Evolutionary conservation across 139 green algal species (phyloP), one percentile per base, ranked within the genome.

Genomic region (Chlamydomonas incerta): DNA sequence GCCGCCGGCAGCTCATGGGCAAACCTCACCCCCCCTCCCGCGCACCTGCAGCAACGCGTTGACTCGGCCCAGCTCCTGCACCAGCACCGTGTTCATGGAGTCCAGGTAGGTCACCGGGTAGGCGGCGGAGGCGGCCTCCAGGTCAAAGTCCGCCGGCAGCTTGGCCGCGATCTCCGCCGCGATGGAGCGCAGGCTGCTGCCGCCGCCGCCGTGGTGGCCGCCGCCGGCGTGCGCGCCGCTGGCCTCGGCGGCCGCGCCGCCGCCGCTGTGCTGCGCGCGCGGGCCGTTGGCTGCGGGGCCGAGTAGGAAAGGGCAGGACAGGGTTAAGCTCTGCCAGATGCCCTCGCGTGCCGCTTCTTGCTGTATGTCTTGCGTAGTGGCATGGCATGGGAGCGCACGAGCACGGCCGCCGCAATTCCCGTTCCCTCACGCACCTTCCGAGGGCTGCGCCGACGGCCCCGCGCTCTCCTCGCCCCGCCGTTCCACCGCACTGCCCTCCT

Each of bases 51-150:
- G 81, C 74, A 97, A 91, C 17, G 57, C 63, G 87, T 97, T 97
- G 72, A 93, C 93, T 5, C 95, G 85, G 21, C 84, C 88, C 41
- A 96, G 88, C 90, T 97, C 95, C 88, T 97, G 89, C 46, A 93
- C 88, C 68, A 94, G 88, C 69, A 96, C 93, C 9, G 94, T 96
- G 90, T 97, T 97, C 94, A 96, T 97, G 74, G 81, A 92, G 68
- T 97, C 87, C 68, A 92, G 81, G 84, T 96, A 95, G 14, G 85
- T 82, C 29, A 94, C 89, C 0, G 92, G 92, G 82, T 89, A 93
- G 66, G 88, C 87, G 17, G 21, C 28, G 23, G 46, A 66, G n/a
- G 90, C 93, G 21, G 87, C 83, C 74, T 95, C 93, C 6, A 94
- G n/a, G 82, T 97, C 90, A 67, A 95, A 96, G 55, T 89, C 70